Evolutionary conservation across 139 green algal genomes (phyloP), one percentile per base, ranked within the genome.

Genomic region (Yamagishiella unicocca): DNA sequence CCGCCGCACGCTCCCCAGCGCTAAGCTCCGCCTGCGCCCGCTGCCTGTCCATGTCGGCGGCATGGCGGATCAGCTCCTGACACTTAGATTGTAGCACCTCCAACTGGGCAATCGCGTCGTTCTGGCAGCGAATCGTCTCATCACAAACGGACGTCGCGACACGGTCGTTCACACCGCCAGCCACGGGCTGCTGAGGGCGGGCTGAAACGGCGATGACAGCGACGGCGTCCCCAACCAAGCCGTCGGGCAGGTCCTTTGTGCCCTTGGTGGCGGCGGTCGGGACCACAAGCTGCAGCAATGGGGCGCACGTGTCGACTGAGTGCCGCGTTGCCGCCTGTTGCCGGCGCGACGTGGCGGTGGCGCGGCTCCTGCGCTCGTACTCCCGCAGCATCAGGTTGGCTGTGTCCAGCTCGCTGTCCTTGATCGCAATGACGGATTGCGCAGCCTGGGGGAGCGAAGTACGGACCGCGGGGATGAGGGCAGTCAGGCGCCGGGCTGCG

Each of bases 341-440:
- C 4, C 21, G 40, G 9, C 27, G 7, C 4, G 68, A 8, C 24
- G 25, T 58, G 10, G 67, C 67, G 31, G 22, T 38, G 19, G 70
- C 31, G 6, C 37, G 35, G 70, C 70, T 78, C 42, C 38, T 31
- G 38, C 70, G 70, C 38, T 78, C 70, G 7, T 58, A 78, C 70
- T 78, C 72, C 27, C 10, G 43, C 21, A 86, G 43, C 62, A 86
- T 86, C 4, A 86, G 61, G 64, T 66, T 86, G 42, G 80, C 80
- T 38, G 64, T 86, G 43, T 35, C 25, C 12, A 86, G 33, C 27
- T 86, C 80, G 42, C 24, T 31, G 24, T 86, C 80, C 61, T 77
- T 86, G 62, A 6, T 77, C 21, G 43, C 21, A 14, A 86, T 86
- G 2, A 86, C 2, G 25, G 53, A 38, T 24, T 86, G 62, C 4